Base-by-base conservation (phyloP, 208 protist species). In the Wallacemonas sp. region DNA sequence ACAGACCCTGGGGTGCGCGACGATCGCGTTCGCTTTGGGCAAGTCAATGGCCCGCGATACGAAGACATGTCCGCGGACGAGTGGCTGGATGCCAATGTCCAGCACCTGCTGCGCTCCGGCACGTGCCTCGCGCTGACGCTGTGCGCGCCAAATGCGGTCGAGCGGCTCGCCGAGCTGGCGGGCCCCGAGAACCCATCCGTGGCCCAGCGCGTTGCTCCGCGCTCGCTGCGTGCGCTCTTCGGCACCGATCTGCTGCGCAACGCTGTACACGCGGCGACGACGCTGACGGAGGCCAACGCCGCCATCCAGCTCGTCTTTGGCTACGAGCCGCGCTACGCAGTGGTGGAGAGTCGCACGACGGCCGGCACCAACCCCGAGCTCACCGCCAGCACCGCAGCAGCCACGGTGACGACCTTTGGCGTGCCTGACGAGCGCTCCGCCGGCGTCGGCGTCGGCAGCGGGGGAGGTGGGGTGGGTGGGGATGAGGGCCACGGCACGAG, bases 121-220 rank as follows among this genome's bases (percentile, higher is more conserved):
- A 91, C 89, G 0, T 86, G 77, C 33, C 55, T 92, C 28, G 83
- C 84, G 26, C 22, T 92, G 23, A 64, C 84, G 11, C 69, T 94
- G 23, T 76, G 79, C 20, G 72, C 76, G 1, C 54, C 77, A 1
- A 86, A 87, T 52, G 89, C 89, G 10, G 74, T 92, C 1, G 81
- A 92, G 49, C 64, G 63, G 8, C 64, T 94, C 29, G n/a, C 78
- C 25, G 67, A 73, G 55, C 46, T 94, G n/a, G 76, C 79, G 16
- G 89, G 86, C 1, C 89, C 89, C 0, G 83, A 94, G 52, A 77
- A 87, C 44, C 84, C 86, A 10, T 41, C 33, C 25, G 86, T 84
- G 31, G 89, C 89, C 10, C 67, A 70, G 20, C 74, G 72, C 23
- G 48, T 67, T 2, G 80, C 82, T 3, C 89, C 86, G 28, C 22